Evolutionary conservation across 495 filamentous ascomycete genomes (phyloP).

Genomic region (Lepidopterella palustris): DNA sequence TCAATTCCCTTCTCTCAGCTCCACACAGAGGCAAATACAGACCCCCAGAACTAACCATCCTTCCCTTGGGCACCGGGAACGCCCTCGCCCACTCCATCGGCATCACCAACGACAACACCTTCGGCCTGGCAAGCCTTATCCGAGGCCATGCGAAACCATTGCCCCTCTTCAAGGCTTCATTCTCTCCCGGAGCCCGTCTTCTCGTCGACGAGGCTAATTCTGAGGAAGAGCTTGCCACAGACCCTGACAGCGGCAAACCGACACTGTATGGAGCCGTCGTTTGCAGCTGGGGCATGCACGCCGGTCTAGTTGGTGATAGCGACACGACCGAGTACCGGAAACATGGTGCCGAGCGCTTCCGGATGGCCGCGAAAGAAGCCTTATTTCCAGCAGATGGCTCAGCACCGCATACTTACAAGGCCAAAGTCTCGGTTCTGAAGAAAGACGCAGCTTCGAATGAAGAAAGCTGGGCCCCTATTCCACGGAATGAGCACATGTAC

Average conservation of each 20-base stretch:
- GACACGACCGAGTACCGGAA: constrained; percentile 71
- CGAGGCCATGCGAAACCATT: constrained; percentile 26
- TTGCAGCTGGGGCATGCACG: constrained; percentile 81
- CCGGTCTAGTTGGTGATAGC: constrained; percentile 77
- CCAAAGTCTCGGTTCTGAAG: constrained; percentile 44
- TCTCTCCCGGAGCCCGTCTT: constrained; percentile 56
- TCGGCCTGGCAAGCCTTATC: constrained; percentile 50
- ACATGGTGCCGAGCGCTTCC: constrained; percentile 68
- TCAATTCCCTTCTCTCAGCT: constrained; percentile 54
- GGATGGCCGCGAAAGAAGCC: constrained; percentile 71
- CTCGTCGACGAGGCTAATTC: constrained; percentile 44
- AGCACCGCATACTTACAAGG: constrained; percentile 61
- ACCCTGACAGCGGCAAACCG: constrained; percentile 11
- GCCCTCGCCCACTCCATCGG: constrained; percentile 69
- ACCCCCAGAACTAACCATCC: constrained; percentile 54
- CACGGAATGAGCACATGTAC: constrained; percentile 56
- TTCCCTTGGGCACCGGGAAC: constrained; percentile 84
- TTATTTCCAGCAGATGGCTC: constrained; percentile 54
- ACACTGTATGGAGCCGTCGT: constrained; percentile 66
- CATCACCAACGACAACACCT: constrained; percentile 37
- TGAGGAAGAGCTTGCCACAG: constrained; percentile 28
- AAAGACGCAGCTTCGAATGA: constrained; percentile 8
- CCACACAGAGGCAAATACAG: constrained; percentile 23
- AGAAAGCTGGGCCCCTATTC: constrained; percentile 33
- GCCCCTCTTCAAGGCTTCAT: constrained; percentile 44